These are phyloP conservation scores for Pestalotiopsis sp. DNA, from an alignment of 2,329 filamentous ascomycete species.

Conservation along the genomic window DNA sequence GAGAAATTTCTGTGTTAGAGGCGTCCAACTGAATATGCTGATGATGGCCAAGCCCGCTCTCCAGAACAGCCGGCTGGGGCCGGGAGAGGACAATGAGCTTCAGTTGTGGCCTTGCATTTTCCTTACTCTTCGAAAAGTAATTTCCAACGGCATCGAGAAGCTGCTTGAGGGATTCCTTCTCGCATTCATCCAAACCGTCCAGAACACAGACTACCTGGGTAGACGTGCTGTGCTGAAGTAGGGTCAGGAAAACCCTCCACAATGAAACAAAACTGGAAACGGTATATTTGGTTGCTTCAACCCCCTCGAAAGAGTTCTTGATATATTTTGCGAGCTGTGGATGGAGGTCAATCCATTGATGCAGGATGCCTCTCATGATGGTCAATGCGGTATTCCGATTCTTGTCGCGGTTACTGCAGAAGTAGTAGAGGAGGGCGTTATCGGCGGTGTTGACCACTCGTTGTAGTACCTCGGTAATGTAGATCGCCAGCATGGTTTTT, in stretches of 20 bases:
- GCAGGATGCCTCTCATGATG: constrained; percentile 22
- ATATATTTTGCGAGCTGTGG: constrained; percentile 18
- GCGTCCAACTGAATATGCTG: constrained; percentile 18
- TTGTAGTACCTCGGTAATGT: constrained; percentile 22
- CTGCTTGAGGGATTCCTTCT: constrained; percentile 16
- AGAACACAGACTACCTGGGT: constrained; percentile 17
- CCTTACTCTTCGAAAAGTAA: constrained; percentile 13
- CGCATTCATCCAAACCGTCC: constrained; percentile 3
- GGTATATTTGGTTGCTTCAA: constrained; percentile 21
- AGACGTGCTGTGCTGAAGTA: constrained; percentile 11
- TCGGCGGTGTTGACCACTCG: constrained; percentile 11
- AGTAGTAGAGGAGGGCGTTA: constrained; percentile 23
- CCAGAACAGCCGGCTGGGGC: constrained; percentile 19
- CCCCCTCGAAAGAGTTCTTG: constrained; percentile 16
- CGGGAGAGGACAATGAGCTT: constrained; percentile 23
- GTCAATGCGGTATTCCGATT: constrained; percentile 22
- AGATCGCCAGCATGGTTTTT: constrained; percentile 27
- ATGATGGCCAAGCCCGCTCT: constrained; percentile 16
- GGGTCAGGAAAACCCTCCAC: constrained; percentile 18
- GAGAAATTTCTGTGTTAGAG: constrained; percentile 14
- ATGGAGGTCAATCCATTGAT: constrained; percentile 19
- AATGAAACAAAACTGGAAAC: constrained; percentile 19
- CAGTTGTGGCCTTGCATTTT: constrained; percentile 7
- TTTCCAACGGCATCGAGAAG: constrained; percentile 17
- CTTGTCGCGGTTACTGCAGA: constrained; percentile 24